Base-by-base conservation (phyloP, 257 asterid genomes). In the Solanum chilense region DNA sequence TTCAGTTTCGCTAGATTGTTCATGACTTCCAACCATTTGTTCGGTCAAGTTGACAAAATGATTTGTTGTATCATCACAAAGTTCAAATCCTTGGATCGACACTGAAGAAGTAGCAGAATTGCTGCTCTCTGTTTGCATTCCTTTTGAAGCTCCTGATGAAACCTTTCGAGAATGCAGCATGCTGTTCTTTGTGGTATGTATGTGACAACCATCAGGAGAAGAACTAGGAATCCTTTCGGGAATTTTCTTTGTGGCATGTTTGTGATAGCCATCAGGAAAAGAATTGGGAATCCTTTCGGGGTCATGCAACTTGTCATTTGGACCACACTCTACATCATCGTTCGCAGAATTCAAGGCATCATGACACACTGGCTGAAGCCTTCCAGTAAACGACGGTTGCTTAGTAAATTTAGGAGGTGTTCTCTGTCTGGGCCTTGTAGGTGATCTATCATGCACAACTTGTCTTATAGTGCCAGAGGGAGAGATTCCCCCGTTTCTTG, bases 101-200 rank as follows among this genome's bases (percentile, higher is more conserved):
- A 95, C 93, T 2, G 94, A 92, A 86, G 98, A 93, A 73, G 96
- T 93, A 33, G 95, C 97, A 18, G 98, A 95, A 88, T 95, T 92
- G 92, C 95, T 91, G 92, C 96, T 93, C 27, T 94, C 95, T 42
- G 94, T 88, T 44, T 92, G 93, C 86, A 85, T 84, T 88, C 94
- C 94, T 89, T 91, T 92, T 9, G 93, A 90, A 39, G 88, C 86
- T 71, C 87, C 90, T 21, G 66, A 90, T 39, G 47, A 85, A 87
- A 91, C 86, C 91, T 91, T 93, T 62, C 84, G 89, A 27, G 91
- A 58, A 62, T 91, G 91, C 87, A 88, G 91, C 87, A 75, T 85
- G 39, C 77, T 81, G 71, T 94, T 94, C 90, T 86, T 88, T 21
- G 93, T 86, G 85, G 71, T 66, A 86, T 78, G 89, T 18, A 90